A percentile compares a stretch with the other conserved stretches of the same genome.
These are phyloP conservation scores for Verruconis gallopava DNA, from an alignment of 2,329 filamentous ascomycete species.

Conservation along the genomic window DNA sequence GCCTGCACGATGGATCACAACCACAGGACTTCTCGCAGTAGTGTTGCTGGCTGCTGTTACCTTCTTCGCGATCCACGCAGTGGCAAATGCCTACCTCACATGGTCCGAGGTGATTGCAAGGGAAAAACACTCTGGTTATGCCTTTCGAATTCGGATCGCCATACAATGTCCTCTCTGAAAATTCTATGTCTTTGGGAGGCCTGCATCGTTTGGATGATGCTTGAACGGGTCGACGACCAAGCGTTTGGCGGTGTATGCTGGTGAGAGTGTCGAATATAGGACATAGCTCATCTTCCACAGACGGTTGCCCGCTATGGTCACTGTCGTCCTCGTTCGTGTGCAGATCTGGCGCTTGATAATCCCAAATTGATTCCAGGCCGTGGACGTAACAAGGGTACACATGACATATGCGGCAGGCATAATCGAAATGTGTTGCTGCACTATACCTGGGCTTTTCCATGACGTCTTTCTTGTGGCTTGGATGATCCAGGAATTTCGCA, in stretches of 20 bases:
- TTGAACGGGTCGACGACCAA: background rate
- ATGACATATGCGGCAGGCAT: slow-evolving; percentile 7
- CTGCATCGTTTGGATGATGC: background rate
- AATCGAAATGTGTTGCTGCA: background rate
- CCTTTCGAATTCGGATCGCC: background rate
- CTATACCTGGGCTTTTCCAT: background rate
- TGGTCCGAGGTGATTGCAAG: slow-evolving; percentile 57
- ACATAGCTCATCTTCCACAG: background rate
- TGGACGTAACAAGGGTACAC: background rate
- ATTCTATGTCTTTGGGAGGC: background rate
- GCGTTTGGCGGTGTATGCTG: background rate
- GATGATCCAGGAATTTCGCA: background rate
- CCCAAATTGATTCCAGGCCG: background rate
- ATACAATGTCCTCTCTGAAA: background rate
- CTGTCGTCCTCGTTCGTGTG: slow-evolving; percentile 11
- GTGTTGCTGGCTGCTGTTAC: too few relatives aligned
- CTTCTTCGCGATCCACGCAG: slow-evolving; percentile 48
- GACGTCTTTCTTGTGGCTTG: background rate
- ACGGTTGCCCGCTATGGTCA: too few relatives aligned
- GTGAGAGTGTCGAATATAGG: background rate
- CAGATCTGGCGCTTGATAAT: background rate
- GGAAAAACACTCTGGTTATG: slow-evolving; percentile 18
- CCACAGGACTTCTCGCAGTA: slow-evolving; percentile 61
- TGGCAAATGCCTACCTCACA: slow-evolving; percentile 50
- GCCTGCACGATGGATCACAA: slow-evolving; percentile 47